Evolutionary conservation across 176 grass and related monocot species (phyloP).

Genomic region (Triticum timopheevii): DNA sequence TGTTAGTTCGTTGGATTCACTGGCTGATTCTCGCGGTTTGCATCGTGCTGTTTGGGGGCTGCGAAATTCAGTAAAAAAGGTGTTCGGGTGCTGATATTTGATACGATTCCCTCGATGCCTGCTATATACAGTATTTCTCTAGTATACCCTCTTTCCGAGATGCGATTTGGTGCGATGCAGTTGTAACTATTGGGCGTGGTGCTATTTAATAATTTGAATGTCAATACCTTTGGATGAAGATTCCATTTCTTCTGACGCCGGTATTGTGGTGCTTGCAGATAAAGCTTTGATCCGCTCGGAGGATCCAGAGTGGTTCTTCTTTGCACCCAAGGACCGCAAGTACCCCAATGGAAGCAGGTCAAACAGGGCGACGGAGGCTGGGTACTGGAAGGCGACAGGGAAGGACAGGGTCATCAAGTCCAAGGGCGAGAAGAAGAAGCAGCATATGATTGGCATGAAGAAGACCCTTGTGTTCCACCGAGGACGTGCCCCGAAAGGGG

Average conservation of each 20-base stretch:
- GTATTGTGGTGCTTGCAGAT: slow-evolving; percentile 52
- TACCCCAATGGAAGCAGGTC: slow-evolving; percentile 80
- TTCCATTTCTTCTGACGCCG: neutral
- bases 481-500: slow-evolving; percentile 70
- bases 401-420: slow-evolving; percentile 84
- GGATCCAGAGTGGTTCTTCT: slow-evolving; percentile 97
- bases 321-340: slow-evolving; percentile 91
- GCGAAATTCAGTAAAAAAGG: neutral
- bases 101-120: slow-evolving; percentile 41
- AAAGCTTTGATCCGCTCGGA: slow-evolving; percentile 73
- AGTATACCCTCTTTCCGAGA: slow-evolving; percentile 26
- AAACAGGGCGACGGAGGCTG: slow-evolving; percentile 77
- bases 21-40: neutral
- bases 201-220: neutral
- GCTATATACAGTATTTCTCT: slow-evolving; percentile 8
- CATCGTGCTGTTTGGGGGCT: neutral
- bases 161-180: slow-evolving; percentile 38
- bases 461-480: slow-evolving; percentile 93
- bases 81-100: neutral
- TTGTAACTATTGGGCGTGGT: neutral
- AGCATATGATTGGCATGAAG: slow-evolving; percentile 77
- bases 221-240: neutral
- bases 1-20: neutral
- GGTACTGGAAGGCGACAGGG: slow-evolving; percentile 95
- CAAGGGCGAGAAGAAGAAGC: slow-evolving; percentile 61